Evolutionary conservation across 495 filamentous ascomycete genomes (phyloP), one percentile per base, ranked within the genome.

Genomic region (Chaetomidium leptoderma): DNA sequence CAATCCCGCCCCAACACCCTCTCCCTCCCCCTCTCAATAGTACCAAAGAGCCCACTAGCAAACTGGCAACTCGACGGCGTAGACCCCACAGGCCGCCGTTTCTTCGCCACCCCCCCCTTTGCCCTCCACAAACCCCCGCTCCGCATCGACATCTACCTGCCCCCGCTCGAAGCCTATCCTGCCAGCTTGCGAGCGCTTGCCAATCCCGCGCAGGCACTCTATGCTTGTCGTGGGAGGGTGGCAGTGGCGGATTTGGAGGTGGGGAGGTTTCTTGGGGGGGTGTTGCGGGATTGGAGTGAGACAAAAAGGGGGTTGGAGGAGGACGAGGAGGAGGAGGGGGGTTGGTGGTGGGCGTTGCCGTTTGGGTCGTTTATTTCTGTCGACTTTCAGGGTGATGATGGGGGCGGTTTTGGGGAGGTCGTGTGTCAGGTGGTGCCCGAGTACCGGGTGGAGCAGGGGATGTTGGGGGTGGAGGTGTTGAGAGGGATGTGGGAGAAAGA

Each of bases 91-190:
- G 74, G 68, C 39, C 68, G 66, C 9, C 72, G 72, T 37, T 68
- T 73, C 58, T 72, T 73, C 47, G 69, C 67, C 26, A 37, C 69
- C 0, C 74, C 74, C 14, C 29, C 61, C 37, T 74, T 74, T 50
- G 65, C 70, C 13, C 13, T 62, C 17, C 54, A 57, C 36, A 50
- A 54, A 21, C 70, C 72, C 17, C 74, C 74, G 14, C 59, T 73
- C 26, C 68, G 73, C 14, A 71, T 76, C 59, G 74, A 74, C 55
- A 63, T 74, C 24, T 72, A 69, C 58, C 53, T 76, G 32, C 71
- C 74, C 13, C 58, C 64, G 8, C 14, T 53, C 4, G 72, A 76
- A 47, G 57, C 63, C 8, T 73, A 69, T n/a, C 61, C 68, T 3
- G 16, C 24, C 19, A 6, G 19, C 35, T 63, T 73, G 39, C 58